phyloP scores from a whole-genome alignment of 164 flowering plant genomes.

The Annona squamosa region DNA sequence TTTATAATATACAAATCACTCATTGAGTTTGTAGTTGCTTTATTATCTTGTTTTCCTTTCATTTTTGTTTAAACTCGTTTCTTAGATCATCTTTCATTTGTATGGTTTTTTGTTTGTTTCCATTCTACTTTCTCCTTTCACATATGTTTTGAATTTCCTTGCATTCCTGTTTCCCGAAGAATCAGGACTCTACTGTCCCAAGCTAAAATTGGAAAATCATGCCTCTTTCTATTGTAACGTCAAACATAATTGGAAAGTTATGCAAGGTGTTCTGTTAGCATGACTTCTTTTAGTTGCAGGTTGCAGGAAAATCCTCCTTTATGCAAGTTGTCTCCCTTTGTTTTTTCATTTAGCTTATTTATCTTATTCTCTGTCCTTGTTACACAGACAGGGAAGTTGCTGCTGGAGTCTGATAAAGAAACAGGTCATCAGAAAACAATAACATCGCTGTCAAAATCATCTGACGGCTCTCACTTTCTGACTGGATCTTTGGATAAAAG shows the following conservation, averaged over 20 bases:
- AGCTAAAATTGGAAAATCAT: no score
- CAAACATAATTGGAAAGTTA: no score
- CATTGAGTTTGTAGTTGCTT: no score
- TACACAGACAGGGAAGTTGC: constrained; percentile 76
- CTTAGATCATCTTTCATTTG: not conserved
- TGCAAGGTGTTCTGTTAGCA: no score
- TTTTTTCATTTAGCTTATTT: not conserved
- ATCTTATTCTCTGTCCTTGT: not conserved
- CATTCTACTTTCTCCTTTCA: no score
- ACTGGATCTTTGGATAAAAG: constrained; percentile 89
- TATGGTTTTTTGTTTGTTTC: no score
- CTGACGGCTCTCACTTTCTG: constrained; percentile 76
- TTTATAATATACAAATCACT: no score
- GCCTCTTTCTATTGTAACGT: no score
- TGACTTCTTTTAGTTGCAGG: not conserved
- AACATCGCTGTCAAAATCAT: constrained; percentile 71
- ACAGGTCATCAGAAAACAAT: constrained; percentile 71
- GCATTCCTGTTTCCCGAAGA: no score
- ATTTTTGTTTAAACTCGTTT: not conserved
- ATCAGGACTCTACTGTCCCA: no score
- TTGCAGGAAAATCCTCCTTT: not conserved
- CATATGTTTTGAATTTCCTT: no score
- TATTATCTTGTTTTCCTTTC: not conserved
- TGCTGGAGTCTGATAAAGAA: constrained; percentile 73
- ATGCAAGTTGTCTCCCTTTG: not conserved